Conservation (phyloP, 257 asterid genomes). For the Verbena officinalis region DNA sequence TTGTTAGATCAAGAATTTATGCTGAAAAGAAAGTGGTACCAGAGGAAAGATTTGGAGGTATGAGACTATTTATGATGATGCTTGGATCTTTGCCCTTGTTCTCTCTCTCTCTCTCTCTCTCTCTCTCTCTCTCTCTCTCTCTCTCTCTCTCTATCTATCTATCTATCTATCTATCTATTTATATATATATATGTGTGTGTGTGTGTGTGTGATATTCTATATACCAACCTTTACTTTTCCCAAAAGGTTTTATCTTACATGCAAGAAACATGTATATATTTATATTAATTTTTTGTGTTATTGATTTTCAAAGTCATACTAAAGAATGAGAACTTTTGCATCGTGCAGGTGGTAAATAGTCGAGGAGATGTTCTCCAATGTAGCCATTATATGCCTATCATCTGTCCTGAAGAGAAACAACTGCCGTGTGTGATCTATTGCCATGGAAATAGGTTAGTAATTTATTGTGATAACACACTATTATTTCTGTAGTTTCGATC, state of each 20-base stretch:
- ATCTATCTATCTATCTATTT: no score
- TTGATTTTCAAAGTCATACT: neutral
- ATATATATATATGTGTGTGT: neutral
- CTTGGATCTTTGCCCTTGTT: neutral
- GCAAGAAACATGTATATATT: no score
- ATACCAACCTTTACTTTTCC: neutral
- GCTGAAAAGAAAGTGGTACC: constrained; percentile 79
- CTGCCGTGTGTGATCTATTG: constrained; percentile 89
- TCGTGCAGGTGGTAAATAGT: constrained; percentile 66
- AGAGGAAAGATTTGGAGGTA: constrained; percentile 87
- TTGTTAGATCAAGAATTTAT: constrained; percentile 76
- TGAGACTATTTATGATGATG: constrained; percentile 9
- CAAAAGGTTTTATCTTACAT: no score
- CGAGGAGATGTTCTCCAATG: constrained; percentile 75
- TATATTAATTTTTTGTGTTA: neutral
- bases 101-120: neutral
- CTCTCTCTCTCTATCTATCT: neutral
- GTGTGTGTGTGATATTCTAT: neutral
- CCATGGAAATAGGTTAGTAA: constrained; percentile 85
- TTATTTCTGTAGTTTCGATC: no score
- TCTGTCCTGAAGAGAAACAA: constrained; percentile 59
- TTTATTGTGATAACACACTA: neutral
- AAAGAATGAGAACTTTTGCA: neutral
- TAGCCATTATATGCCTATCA: constrained; percentile 80
- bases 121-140: neutral